These are phyloP conservation scores for Malus hybrid DNA, from an alignment of 331 rosid species.

Conservation along the genomic window DNA sequence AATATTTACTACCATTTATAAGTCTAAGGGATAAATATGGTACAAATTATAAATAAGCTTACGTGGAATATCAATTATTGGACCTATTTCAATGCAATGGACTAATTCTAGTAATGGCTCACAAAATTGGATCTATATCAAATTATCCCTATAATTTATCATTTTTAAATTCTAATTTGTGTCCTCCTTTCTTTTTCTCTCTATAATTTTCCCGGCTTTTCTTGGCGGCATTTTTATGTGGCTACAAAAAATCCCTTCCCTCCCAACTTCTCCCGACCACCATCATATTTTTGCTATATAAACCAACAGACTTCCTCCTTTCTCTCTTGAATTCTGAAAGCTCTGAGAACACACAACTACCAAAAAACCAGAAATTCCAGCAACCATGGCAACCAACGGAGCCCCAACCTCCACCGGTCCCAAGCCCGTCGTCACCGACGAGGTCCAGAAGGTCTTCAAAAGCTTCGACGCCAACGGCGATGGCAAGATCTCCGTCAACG, in stretches of 20 bases:
- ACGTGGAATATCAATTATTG: too few relatives aligned
- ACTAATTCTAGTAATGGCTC: too few relatives aligned
- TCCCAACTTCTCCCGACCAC: neutral
- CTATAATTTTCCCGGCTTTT: neutral
- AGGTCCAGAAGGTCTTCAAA: conserved; percentile 49
- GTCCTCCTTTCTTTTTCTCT: neutral
- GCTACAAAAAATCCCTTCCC: neutral
- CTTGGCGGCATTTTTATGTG: neutral
- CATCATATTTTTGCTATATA: neutral
- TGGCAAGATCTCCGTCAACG: too few relatives aligned
- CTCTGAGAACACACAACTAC: neutral
- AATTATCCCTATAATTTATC: neutral
- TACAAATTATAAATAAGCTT: too few relatives aligned
- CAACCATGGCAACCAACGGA: conserved; percentile 14
- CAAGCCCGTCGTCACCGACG: conserved; percentile 31
- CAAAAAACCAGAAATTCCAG: neutral
- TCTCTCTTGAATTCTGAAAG: neutral
- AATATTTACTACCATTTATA: too few relatives aligned
- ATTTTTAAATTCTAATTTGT: neutral
- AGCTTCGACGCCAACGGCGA: conserved; percentile 72
- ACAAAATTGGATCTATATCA: too few relatives aligned
- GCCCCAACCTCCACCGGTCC: neutral
- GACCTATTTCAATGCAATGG: too few relatives aligned
- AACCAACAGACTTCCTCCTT: neutral
- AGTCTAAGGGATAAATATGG: too few relatives aligned